Evolutionary conservation across 2,329 filamentous ascomycete species (phyloP), one percentile per base, ranked within the genome.

Genomic region (Bertia moriformis): DNA sequence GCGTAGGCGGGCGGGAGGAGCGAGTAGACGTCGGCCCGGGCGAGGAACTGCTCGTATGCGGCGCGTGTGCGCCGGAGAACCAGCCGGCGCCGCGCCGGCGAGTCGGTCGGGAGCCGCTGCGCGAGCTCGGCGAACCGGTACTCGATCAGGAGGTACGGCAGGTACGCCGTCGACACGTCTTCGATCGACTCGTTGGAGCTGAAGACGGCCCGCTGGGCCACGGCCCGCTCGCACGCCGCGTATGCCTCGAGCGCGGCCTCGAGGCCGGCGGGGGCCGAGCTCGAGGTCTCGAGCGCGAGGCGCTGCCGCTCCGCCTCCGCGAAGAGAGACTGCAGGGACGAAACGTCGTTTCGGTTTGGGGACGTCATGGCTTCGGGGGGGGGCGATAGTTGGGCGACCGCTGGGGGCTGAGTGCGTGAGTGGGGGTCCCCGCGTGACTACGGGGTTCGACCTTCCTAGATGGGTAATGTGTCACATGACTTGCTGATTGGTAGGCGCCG

Each of bases 141-240:
- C 57, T 82, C 71, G 44, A 88, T 72, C 17, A 86, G 70, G 44
- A 98, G 70, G 56, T 89, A 93, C 61, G 86, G 85, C 20, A 98
- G 62, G 51, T 93, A 80, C n/a, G 71, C 69, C 1, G 89, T 93
- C 13, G 83, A 67, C 20, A 95, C 64, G 60, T 98, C 91, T 44
- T 98, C 91, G 29, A 89, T 60, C 1, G 73, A 71, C 58, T 98
- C 91, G 59, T 98, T 98, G 24, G 78, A 69, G 48, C 86, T 94
- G 69, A 96, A 96, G 39, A 98, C 66, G n/a, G 22, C 7, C 7
- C 7, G 7, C 7, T 7, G 7, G 22, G 22, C 22, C 7, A 27
- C 22, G 22, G 22, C 22, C 7, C 22, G 22, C 7, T 7, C 7
- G 22, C 22, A 27, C 7, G 22, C 22, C 22, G 22, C 7, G 22